Conservation (phyloP, 768 basidiomycete genomes). For the Sarcomyxa edulis region DNA sequence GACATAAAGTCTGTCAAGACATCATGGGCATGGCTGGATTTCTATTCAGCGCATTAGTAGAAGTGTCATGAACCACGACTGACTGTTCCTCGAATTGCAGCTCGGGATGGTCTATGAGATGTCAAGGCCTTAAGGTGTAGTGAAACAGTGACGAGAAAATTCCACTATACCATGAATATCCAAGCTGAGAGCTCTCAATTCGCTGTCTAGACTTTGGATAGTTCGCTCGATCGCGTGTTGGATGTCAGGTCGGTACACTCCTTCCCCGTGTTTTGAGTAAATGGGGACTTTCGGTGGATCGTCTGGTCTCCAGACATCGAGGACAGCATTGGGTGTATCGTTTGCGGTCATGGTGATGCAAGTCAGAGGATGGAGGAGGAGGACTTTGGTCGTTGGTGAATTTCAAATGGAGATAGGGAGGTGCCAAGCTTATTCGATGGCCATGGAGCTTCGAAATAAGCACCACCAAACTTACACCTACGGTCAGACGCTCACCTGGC, state of each 20-base stretch:
- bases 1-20: conserved; percentile 62
- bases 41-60: background rate
- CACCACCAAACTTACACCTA: too few relatives aligned
- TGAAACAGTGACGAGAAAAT: background rate
- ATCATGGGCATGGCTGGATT: conserved; percentile 65
- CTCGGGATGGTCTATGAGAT: conserved; percentile 59
- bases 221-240: conserved; percentile 51
- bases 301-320: too few relatives aligned
- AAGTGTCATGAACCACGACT: conserved; percentile 13
- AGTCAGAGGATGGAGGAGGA: too few relatives aligned
- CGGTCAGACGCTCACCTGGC: too few relatives aligned
- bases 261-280: background rate
- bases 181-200: conserved; percentile 57
- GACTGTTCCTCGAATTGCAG: conserved; percentile 62
- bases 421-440: too few relatives aligned
- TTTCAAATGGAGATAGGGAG: too few relatives aligned
- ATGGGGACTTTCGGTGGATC: too few relatives aligned
- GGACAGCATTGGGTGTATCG: too few relatives aligned
- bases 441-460: too few relatives aligned
- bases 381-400: too few relatives aligned
- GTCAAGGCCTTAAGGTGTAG: background rate
- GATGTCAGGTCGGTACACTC: conserved; percentile 52
- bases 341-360: too few relatives aligned
- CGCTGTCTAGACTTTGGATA: conserved; percentile 46
- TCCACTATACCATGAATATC: conserved; percentile 59